Evolutionary conservation across 352 stramenopile genomes (phyloP), one percentile per base, ranked within the genome.

Genomic region (Globisporangium uncinulatum): DNA sequence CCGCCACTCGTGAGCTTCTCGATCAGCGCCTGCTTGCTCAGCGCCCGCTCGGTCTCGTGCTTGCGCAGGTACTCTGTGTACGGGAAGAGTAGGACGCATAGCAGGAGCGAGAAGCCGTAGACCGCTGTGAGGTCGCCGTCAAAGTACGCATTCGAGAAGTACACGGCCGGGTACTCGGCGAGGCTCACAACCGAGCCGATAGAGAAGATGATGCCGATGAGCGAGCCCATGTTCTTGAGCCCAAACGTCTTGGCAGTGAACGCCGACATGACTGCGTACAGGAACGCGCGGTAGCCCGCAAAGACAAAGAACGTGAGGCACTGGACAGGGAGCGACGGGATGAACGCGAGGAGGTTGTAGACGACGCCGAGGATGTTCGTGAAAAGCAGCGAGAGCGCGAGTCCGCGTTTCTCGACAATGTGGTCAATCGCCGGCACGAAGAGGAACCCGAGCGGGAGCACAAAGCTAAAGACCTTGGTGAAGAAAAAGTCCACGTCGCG

Each of bases 241-340:
- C 86, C 86, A 71, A 94, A 95, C 2, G 78, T 94, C 64, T 94
- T 94, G 48, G 83, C 84, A 0, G 80, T 88, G 65, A 94, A 95
- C 2, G 84, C 79, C 31, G 86, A 93, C 59, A 95, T 89, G 31
- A 89, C 83, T 1, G 86, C 84, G 50, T 95, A 95, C 54, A 95
- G 58, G 62, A 94, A 95, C 15, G 84, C 86, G 14, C 86, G 84
- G 61, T 87, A 95, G 14, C 76, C 81, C 0, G 86, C 89, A 51
- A 95, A 95, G 0, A 92, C 46, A 57, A 90, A 74, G 62, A 92
- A 92, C 6, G 83, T 78, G 14, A 87, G 15, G 41, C 71, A 82
- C 51, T 95, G 86, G 13, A 93, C 46, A 3, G 69, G 60, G 2
- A 94, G 71, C 21, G 53, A 74, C 19, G 84, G 86, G 4, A 93